These are phyloP conservation scores for Macaranga tanarius DNA, from an alignment of 441 rosid genomes.

Conservation along the genomic window DNA sequence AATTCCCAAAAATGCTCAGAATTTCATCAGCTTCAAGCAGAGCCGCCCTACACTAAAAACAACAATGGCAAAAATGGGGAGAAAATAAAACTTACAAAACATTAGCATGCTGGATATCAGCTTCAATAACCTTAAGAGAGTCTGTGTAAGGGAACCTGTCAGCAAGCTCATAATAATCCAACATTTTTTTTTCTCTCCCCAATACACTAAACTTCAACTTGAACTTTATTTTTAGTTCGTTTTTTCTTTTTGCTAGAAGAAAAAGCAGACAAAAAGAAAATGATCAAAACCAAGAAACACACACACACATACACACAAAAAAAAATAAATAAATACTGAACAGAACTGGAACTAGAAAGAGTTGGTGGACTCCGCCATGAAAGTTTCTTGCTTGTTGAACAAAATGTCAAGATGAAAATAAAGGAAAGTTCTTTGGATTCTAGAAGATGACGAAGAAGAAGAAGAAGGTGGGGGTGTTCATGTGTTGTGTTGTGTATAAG, in stretches of 20 bases:
- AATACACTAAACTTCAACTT: not conserved
- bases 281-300: not conserved
- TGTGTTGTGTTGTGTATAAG: not conserved
- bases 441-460: not conserved
- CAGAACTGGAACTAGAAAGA: not conserved
- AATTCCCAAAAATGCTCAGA: conserved; percentile 9
- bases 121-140: conserved; percentile 46
- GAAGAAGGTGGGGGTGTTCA: not conserved
- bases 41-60: not conserved
- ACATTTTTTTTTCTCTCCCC: conserved; percentile 4
- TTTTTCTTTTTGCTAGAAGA: not conserved
- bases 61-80: not conserved
- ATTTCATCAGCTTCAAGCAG: conserved; percentile 17
- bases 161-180: conserved; percentile 44
- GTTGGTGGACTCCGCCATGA: conserved; percentile 8
- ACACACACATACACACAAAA: too few relatives aligned
- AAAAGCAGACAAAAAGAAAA: not conserved
- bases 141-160: conserved; percentile 45
- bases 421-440: conserved; percentile 14
- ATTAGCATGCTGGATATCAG: conserved; percentile 62
- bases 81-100: conserved; percentile 40
- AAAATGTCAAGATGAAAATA: not conserved
- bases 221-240: too few relatives aligned
- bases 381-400: conserved; percentile 26
- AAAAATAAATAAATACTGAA: not conserved